These are phyloP conservation scores for Chaetomiaceae sp. DNA, from an alignment of 2,329 filamentous ascomycete species.

Conservation along the genomic window DNA sequence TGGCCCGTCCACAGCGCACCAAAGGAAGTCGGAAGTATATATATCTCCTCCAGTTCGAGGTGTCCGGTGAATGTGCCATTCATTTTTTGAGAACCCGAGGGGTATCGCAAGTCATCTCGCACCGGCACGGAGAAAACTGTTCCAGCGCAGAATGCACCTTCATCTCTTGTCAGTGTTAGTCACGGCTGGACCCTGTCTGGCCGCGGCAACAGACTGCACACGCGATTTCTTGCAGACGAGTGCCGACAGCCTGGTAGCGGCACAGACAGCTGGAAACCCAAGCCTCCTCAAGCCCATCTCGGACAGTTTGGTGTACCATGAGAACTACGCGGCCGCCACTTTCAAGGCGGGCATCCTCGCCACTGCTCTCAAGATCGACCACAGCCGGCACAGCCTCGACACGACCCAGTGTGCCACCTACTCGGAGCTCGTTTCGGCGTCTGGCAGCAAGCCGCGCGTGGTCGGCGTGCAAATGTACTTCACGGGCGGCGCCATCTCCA, in stretches of 20 bases:
- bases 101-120: too few species aligned
- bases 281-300: constrained; percentile 15
- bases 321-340: constrained; percentile 15
- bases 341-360: constrained; percentile 21
- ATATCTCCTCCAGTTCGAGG: too few species aligned
- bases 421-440: constrained; percentile 25
- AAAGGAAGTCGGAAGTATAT: neutral
- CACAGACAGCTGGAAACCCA: constrained; percentile 21
- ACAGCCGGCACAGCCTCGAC: constrained; percentile 25
- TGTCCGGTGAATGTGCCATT: too few species aligned
- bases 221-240: constrained; percentile 20
- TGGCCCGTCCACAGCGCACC: neutral
- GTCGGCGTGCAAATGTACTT: constrained; percentile 33
- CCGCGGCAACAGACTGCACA: constrained; percentile 17
- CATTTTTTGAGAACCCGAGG: too few species aligned
- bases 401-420: constrained; percentile 26
- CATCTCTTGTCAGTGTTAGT: constrained; percentile 1
- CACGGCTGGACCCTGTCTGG: neutral
- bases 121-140: too few species aligned
- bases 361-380: constrained; percentile 23
- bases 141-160: neutral
- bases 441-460: constrained; percentile 31
- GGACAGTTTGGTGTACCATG: constrained; percentile 13
- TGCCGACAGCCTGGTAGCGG: constrained; percentile 20
- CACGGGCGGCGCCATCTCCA: constrained; percentile 15